phyloP scores from a whole-genome alignment of 441 rosid species.

The Viola pubescens region DNA sequence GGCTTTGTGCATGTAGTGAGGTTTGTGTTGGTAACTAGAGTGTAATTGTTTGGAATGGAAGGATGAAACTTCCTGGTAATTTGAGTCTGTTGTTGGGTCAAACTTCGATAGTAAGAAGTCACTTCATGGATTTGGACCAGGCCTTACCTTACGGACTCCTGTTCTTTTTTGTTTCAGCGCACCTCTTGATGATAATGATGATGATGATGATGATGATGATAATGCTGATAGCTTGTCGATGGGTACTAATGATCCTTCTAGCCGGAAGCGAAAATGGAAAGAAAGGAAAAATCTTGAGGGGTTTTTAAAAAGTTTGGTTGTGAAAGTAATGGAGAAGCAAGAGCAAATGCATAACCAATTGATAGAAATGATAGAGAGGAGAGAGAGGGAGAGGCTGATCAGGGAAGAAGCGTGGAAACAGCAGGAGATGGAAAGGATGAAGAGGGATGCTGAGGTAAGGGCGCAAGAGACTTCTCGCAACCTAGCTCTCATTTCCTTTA shows the following conservation, averaged over 20 bases:
- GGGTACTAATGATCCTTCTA: constrained; percentile 20
- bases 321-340: constrained; percentile 61
- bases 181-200: constrained; percentile 29
- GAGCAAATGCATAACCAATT: constrained; percentile 68
- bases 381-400: constrained; percentile 45
- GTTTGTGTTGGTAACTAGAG: not conserved
- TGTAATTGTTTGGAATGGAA: not conserved
- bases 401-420: constrained; percentile 80
- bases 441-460: constrained; percentile 48
- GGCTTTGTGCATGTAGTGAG: not conserved
- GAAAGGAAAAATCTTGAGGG: constrained; percentile 31
- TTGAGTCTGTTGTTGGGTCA: constrained; percentile 1
- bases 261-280: constrained; percentile 48
- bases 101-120: not conserved
- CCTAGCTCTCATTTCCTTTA: constrained; percentile 49
- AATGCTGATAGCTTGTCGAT: constrained; percentile 21
- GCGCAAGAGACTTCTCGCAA: constrained; percentile 49
- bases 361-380: constrained; percentile 57
- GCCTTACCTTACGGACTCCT: not conserved
- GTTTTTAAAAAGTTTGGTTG: constrained; percentile 46
- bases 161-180: constrained; percentile 31
- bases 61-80: not conserved
- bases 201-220: constrained; percentile 17
- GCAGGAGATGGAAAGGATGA: constrained; percentile 53
- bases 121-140: too few relatives aligned